Evolutionary conservation across 164 flowering plant species (phyloP).

Genomic region (Piper betle): DNA sequence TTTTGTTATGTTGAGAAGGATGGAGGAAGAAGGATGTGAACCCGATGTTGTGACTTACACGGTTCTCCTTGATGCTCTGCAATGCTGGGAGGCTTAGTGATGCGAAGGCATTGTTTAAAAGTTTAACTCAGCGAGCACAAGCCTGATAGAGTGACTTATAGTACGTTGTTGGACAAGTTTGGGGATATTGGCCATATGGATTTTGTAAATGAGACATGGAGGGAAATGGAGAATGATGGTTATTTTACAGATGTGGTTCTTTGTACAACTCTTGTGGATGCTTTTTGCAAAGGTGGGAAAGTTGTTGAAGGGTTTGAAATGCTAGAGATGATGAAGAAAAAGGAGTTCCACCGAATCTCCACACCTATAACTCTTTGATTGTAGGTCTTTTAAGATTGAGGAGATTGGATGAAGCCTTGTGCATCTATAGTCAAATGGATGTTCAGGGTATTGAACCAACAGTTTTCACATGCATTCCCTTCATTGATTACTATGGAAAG

Average conservation of each 20-base stretch:
- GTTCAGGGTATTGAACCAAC: conserved; percentile 42
- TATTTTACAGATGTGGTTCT: conserved; percentile 70
- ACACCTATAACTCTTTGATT: conserved; percentile 71
- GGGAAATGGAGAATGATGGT: conserved; percentile 79
- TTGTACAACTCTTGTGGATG: conserved; percentile 62
- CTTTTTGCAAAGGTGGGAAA: conserved; percentile 59
- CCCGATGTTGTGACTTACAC: conserved; percentile 92
- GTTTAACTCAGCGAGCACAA: conserved; percentile 57
- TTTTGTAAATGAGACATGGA: conserved; percentile 47
- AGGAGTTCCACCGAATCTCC: conserved; percentile 61
- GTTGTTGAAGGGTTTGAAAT: conserved; percentile 55
- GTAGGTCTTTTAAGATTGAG: conserved; percentile 53
- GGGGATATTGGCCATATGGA: conserved; percentile 62
- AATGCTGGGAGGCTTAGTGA: conserved; percentile 45
- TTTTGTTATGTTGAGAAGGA: conserved; percentile 42
- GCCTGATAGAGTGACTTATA: conserved; percentile 82
- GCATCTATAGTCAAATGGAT: conserved; percentile 38
- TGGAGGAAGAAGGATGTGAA: conserved; percentile 76
- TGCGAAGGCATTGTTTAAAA: conserved; percentile 53
- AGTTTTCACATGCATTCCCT: conserved; percentile 60
- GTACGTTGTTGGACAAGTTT: conserved; percentile 64
- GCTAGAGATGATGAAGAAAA: conserved; percentile 46
- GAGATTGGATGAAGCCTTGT: conserved; percentile 52
- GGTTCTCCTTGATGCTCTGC: conserved; percentile 77
- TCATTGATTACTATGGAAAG: conserved; percentile 88